Percentiles rank a stretch among this genome's conserved stretches.
Conservation (phyloP, 371 early-diverging fungal genomes). For the Mucor racemosus region DNA sequence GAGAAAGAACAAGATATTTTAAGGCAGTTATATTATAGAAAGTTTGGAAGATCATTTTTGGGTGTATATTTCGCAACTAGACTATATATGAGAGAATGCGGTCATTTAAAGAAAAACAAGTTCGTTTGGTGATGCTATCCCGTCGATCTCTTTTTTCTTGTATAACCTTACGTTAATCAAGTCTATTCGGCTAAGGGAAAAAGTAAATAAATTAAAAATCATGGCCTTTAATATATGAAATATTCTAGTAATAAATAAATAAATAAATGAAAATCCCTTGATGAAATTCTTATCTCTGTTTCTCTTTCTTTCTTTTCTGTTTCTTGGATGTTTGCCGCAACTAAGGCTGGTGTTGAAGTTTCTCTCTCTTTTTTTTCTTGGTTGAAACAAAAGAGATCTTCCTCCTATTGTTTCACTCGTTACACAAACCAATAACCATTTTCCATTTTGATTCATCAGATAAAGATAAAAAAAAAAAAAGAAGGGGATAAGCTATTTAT, state of each 20-base stretch:
- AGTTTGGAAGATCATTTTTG: constrained; percentile 7
- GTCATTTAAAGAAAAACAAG: not conserved
- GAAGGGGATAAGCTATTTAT: not conserved
- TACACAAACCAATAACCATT: not conserved
- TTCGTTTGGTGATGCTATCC: not conserved
- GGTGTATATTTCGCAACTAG: not conserved
- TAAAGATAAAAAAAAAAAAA: not conserved
- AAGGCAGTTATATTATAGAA: constrained; percentile 1
- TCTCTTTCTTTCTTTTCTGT: too few relatives aligned
- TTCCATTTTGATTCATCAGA: not conserved
- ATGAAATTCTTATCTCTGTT: too few relatives aligned
- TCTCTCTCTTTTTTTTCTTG: too few relatives aligned
- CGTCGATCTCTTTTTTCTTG: constrained; percentile 18
- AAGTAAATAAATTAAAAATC: not conserved
- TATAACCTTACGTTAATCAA: not conserved
- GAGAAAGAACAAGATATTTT: not conserved
- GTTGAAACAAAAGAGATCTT: not conserved
- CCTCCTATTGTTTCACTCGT: constrained; percentile 1
- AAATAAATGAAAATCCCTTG: too few relatives aligned
- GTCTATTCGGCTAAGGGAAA: not conserved
- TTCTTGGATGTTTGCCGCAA: too few relatives aligned
- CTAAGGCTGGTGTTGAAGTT: too few relatives aligned
- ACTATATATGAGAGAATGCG: not conserved
- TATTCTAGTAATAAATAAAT: too few relatives aligned
- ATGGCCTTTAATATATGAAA: not conserved